A percentile compares a stretch with the other conserved stretches of the same genome.
phyloP scores from a whole-genome alignment of 176 grass and related monocot genomes.

The Musa schizocarpa region DNA sequence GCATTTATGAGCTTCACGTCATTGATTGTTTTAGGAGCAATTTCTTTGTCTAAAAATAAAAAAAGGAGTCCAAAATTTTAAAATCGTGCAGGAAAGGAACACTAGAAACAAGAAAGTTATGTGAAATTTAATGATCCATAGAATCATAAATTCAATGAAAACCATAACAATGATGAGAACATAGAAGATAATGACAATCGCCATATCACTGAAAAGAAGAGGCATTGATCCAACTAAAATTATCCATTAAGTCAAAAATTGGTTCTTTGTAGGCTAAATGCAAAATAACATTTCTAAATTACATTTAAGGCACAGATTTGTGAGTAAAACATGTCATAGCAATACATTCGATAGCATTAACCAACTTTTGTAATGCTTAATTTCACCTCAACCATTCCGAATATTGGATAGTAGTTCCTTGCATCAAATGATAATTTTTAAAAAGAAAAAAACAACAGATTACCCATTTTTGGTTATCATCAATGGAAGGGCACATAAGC shows the following conservation, averaged over 20 bases:
- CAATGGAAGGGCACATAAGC: not conserved
- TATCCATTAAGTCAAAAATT: not conserved
- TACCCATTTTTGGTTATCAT: not conserved
- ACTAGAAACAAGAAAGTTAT: not conserved
- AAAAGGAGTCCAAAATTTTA: not conserved
- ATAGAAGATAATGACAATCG: too few species aligned
- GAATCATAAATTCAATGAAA: not conserved
- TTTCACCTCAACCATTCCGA: not conserved
- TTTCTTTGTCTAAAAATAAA: conserved; percentile 5
- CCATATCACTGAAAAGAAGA: too few species aligned
- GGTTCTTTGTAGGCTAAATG: not conserved
- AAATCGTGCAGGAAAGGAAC: not conserved
- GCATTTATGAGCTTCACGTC: conserved; percentile 9
- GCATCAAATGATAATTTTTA: not conserved
- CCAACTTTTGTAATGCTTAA: not conserved
- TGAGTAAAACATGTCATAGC: not conserved
- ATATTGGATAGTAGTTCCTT: not conserved
- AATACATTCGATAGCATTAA: not conserved
- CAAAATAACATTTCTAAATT: not conserved
- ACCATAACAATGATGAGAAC: not conserved
- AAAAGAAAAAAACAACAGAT: not conserved
- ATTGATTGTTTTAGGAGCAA: conserved; percentile 6
- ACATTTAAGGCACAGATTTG: not conserved
- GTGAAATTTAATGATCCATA: not conserved
- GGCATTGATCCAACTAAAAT: too few species aligned